These are phyloP conservation scores for Paratinospora sagittata DNA, from an alignment of 164 flowering plant genomes.

Conservation along the genomic window DNA sequence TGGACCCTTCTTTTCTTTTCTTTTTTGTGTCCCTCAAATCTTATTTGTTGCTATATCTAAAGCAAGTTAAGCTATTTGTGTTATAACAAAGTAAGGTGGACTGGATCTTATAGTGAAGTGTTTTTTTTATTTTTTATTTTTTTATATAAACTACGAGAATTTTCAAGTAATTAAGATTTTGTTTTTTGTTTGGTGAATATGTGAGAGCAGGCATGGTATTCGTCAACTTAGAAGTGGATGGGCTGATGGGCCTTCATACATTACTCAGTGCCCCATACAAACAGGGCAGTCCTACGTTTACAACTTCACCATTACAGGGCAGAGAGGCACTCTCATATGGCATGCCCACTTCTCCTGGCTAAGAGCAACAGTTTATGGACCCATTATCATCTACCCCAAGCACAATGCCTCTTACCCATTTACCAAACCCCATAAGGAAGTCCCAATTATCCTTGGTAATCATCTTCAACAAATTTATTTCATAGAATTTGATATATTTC, in stretches of 20 bases:
- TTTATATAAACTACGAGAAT: background rate
- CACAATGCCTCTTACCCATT: slow-evolving; percentile 42
- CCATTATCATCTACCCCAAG: slow-evolving; percentile 47
- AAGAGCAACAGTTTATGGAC: slow-evolving; percentile 45
- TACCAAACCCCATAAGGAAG: slow-evolving; percentile 44
- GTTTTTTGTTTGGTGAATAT: too few species aligned
- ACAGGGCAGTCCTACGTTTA: slow-evolving; percentile 38
- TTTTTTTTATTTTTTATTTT: background rate
- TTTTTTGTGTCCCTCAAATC: background rate
- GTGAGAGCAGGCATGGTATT: slow-evolving; percentile 48
- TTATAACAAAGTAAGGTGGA: too few species aligned
- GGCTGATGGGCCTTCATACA: slow-evolving; percentile 55
- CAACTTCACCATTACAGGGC: slow-evolving; percentile 51
- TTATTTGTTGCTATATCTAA: background rate
- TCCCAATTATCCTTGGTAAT: slow-evolving; percentile 47
- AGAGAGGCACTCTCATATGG: slow-evolving; percentile 55
- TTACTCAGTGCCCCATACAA: slow-evolving; percentile 61
- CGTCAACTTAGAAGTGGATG: slow-evolving; percentile 43
- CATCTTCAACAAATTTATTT: background rate
- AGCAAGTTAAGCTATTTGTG: too few species aligned
- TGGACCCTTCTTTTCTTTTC: background rate
- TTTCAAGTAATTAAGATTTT: too few species aligned
- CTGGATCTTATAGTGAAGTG: background rate
- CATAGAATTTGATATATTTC: too few species aligned
- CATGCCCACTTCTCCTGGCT: slow-evolving; percentile 60